Base-by-base conservation (phyloP, 1,284 basidiomycete species). In the Pseudozyma pruni region DNA sequence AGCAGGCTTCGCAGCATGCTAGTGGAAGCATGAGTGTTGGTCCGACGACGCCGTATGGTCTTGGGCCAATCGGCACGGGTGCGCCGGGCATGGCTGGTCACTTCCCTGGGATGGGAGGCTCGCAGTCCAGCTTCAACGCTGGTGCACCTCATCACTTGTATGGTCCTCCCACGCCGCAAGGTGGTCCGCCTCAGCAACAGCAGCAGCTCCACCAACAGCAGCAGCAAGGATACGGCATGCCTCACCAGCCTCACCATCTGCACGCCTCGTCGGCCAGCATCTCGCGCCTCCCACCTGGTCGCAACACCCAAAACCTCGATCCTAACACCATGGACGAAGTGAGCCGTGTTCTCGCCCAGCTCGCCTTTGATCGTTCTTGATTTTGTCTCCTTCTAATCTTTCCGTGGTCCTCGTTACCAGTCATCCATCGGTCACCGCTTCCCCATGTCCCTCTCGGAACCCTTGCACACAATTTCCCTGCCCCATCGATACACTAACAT, bases 301-400 rank as follows among this genome's bases (percentile, higher is more conserved):
- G 60, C 42, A 42, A 60, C 33, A 43, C 49, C 8, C 63, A 50
- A 49, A 57, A 52, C 8, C 68, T 66, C 1, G 66, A 74, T 37
- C 49, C 72, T 2, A 48, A 70, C 20, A 78, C 78, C 8, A 76
- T 78, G 68, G 78, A 81, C 43, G 79, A 81, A 42, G 78, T 81
- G 22, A 74, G 76, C 32, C 76, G 79, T 1, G 72, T 78, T 25
- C 53, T 81, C 14, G 76, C 76, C 4, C 78, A 80, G 46, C 71
- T 80, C 38, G 74, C 76, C 17, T 78, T 78, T 44, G 76, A 78
- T 39, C 64, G 75, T 13, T 45, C 59, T 8, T 77, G 40, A 59
- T 29, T 29, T 11, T 29, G 7, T 29, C 27, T 29, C n/a, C n/a
- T n/a, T n/a, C n/a, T 29, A 29, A 29, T 29, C 27, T 29, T 29